Conservation (phyloP, 371 early-diverging fungal genomes). For the Mortierella sp. region DNA sequence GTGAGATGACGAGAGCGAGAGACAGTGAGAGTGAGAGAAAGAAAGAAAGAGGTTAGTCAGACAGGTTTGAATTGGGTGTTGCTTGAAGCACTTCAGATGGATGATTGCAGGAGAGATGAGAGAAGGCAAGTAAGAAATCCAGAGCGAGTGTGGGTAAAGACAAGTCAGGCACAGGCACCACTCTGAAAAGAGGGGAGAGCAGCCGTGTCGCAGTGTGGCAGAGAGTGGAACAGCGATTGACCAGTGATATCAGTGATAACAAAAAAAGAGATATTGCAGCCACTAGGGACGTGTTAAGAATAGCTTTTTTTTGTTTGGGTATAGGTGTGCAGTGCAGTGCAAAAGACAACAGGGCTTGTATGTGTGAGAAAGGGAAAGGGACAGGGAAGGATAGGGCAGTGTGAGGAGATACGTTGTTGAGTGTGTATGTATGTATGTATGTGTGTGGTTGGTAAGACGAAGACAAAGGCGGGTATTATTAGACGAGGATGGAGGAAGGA, state of each 20-base stretch:
- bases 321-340: no score
- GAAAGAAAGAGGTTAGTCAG: background rate
- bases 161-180: no score
- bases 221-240: background rate
- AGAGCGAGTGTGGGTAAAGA: no score
- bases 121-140: no score
- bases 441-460: background rate
- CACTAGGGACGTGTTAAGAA: background rate
- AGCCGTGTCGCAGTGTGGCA: no score
- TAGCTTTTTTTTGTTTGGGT: background rate
- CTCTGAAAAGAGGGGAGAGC: no score
- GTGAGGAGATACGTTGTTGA: slow-evolving; percentile 4
- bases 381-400: background rate
- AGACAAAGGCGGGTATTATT: background rate
- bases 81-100: background rate
- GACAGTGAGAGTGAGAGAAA: background rate
- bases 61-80: background rate
- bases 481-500: background rate
- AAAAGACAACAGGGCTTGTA: no score
- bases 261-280: no score
- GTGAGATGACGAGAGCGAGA: background rate
- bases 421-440: background rate
- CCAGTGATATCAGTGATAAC: background rate
- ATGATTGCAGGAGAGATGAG: background rate
- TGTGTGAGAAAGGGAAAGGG: background rate